Evolutionary conservation across 768 basidiomycete species (phyloP).

Genomic region (Boletus speciosus): DNA sequence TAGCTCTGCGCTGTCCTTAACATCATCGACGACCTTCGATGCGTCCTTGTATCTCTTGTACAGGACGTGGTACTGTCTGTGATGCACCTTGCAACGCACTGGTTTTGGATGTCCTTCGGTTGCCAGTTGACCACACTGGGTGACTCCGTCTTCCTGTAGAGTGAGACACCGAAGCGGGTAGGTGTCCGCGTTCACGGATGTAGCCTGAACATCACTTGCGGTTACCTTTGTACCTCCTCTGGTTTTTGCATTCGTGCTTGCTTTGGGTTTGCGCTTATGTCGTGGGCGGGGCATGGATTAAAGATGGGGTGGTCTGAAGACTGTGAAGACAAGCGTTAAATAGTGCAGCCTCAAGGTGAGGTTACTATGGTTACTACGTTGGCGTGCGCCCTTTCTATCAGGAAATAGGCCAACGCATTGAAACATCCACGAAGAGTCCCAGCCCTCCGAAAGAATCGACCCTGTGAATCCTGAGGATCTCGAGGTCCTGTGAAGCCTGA

Average conservation of each 20-base stretch:
- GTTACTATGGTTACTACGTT: no score
- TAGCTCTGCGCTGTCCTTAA: constrained; percentile 9
- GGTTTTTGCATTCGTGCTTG: neutral
- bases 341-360: neutral
- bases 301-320: no score
- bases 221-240: neutral
- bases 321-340: neutral
- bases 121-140: constrained; percentile 19
- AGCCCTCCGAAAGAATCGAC: no score
- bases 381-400: no score
- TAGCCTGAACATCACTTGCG: neutral
- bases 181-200: neutral
- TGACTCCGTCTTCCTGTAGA: constrained; percentile 25
- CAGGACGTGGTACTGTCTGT: constrained; percentile 24
- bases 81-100: constrained; percentile 24
- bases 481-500: neutral
- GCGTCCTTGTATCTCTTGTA: constrained; percentile 28
- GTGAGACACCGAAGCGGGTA: constrained; percentile 10
- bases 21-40: constrained; percentile 21
- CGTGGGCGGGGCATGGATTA: constrained; percentile 8
- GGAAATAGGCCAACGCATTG: neutral
- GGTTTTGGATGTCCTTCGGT: constrained; percentile 16
- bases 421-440: neutral
- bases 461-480: neutral
- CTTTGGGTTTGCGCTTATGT: constrained; percentile 6